A percentile compares a stretch with the other conserved stretches of the same genome.
phyloP scores from a whole-genome alignment of 225 moss, liverwort and hornwort species.

The Pseudoscleropodium purum region DNA sequence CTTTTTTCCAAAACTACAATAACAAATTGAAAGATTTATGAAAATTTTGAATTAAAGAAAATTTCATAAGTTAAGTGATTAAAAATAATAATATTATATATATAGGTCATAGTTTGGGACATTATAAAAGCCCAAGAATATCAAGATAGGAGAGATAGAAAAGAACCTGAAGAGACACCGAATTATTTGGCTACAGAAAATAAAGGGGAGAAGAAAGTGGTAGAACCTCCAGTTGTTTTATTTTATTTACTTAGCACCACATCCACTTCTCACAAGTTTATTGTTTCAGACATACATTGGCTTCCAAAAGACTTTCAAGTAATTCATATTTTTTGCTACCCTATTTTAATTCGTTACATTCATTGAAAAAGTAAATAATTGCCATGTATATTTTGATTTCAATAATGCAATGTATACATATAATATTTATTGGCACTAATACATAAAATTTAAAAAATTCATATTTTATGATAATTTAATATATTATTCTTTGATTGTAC shows the following conservation, averaged over 20 bases:
- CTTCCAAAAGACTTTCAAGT: constrained; percentile 81
- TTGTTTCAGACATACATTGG: constrained; percentile 90
- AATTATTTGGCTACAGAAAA: constrained; percentile 6
- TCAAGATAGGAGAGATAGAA: constrained; percentile 63
- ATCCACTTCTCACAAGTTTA: constrained; percentile 51
- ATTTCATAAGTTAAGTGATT: background rate
- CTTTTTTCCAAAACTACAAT: background rate
- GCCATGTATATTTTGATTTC: background rate
- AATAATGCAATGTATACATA: too few relatives aligned
- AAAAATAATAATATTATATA: background rate
- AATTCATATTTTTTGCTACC: background rate
- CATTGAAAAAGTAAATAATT: background rate
- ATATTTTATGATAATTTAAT: background rate
- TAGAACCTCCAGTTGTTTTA: constrained; percentile 40
- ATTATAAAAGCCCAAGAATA: constrained; percentile 55
- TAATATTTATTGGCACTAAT: background rate
- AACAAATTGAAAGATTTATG: background rate
- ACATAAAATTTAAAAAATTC: background rate
- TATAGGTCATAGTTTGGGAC: constrained; percentile 79
- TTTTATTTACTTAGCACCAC: constrained; percentile 60
- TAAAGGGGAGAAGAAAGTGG: constrained; percentile 17
- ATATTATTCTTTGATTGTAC: background rate
- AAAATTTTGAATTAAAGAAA: background rate
- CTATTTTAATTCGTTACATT: background rate
- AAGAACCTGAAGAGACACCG: constrained; percentile 37